Base-by-base conservation (phyloP, 495 filamentous ascomycete genomes). In the Corynascus novoguineensis region DNA sequence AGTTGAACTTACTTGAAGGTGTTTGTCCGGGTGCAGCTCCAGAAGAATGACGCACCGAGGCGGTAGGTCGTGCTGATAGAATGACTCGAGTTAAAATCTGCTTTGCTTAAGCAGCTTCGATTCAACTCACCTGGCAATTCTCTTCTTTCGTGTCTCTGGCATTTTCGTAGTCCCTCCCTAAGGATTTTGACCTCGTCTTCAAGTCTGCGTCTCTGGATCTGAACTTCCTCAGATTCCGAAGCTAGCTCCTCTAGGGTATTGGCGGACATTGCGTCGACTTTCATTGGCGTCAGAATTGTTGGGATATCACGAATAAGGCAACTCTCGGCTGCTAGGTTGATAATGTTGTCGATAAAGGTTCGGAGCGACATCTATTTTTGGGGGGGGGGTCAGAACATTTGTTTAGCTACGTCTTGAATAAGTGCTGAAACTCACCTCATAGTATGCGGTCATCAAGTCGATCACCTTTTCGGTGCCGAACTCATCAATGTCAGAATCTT, bases 291-390 rank as follows among this genome's bases (percentile, higher is more conserved):
- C 7, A 68, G 50, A 11, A 71, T 67, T 17, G 42, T 45, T 0
- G 67, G 64, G 4, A 66, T 47, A 21, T 66, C 38, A 41, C 58
- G 42, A 53, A 73, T 34, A 49, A 73, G 64, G 60, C 68, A 57
- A 56, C 63, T 62, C 49, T 73, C 59, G 42, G 70, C 28, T 17
- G 59, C 60, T 2, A 73, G 59, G 31, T 57, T 60, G 34, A 68
- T 45, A 24, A 67, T 47, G 21, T 68, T 71, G 25, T 68, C 58
- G 1, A 61, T 56, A 41, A 68, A 68, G 2, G 58, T 64, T 24
- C 51, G 21, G 6, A 56, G 53, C 3, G 61, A 63, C 19, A 65
- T 60, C 60, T 74, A 14, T n/a, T 28, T 6, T 5, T 28, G 15
- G 19, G 42, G 6, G 42, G 15, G 19, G 42, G 6, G 42, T 46